Evolutionary conservation across 768 basidiomycete species (phyloP).

Genomic region (Gloeophyllum trabeum): DNA sequence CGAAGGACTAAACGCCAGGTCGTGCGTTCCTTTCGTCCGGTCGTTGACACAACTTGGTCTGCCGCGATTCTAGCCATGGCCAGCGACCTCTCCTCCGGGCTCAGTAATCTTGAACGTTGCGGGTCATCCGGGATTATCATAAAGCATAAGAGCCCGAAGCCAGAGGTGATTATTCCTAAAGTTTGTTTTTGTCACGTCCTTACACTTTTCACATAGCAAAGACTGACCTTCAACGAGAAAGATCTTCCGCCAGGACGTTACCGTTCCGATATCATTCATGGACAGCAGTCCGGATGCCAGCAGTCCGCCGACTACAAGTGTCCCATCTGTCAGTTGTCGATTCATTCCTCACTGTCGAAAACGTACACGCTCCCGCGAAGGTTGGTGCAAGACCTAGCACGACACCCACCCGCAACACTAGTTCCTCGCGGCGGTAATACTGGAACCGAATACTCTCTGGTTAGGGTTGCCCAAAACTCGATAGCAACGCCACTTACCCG

Average conservation of each 20-base stretch:
- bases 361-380: conserved; percentile 25
- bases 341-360: not conserved
- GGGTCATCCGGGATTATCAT: conserved; percentile 24
- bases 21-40: conserved; percentile 19
- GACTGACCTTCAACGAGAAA: conserved; percentile 29
- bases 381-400: conserved; percentile 23
- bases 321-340: no score
- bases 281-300: conserved; percentile 24
- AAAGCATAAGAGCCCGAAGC: conserved; percentile 23
- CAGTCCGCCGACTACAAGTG: conserved; percentile 27
- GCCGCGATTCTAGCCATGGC: conserved; percentile 24
- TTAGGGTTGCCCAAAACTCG: not conserved
- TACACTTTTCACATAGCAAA: no score
- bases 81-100: conserved; percentile 21
- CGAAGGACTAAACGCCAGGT: conserved; percentile 16
- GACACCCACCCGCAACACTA: conserved; percentile 23
- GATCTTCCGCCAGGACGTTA: conserved; percentile 28
- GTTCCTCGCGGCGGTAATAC: conserved; percentile 25
- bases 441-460: no score
- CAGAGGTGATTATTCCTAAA: conserved; percentile 25
- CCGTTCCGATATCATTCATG: conserved; percentile 17
- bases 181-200: no score
- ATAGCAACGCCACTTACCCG: conserved; percentile 20
- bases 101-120: conserved; percentile 21
- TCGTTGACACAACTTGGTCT: conserved; percentile 19